Conservation (phyloP, 176 grass and related monocot genomes). For the Puccinellia tenuiflora region DNA sequence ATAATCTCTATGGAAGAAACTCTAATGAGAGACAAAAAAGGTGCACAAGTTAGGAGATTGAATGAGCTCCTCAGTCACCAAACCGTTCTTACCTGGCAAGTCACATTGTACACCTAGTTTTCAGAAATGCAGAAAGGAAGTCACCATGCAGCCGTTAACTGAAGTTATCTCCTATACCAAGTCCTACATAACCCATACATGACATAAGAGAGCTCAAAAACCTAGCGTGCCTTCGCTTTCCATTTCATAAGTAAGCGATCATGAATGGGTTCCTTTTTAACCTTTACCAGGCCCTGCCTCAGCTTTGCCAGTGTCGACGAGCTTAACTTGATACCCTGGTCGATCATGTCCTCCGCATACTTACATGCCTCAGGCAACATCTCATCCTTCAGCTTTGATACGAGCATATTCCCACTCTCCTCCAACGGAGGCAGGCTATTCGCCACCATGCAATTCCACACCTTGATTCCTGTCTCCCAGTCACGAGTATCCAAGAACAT, state of each 20-base stretch:
- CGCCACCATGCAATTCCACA: conserved; percentile 70
- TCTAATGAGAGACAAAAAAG: not conserved
- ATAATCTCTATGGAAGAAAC: not conserved
- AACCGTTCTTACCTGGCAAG: not conserved
- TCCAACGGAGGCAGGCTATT: conserved; percentile 55
- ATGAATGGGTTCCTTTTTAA: conserved; percentile 53
- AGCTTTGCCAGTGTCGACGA: conserved; percentile 63
- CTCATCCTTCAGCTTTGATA: conserved; percentile 45
- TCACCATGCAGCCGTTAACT: not conserved
- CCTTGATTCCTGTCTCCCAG: conserved; percentile 52
- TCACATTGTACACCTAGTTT: conserved; percentile 20
- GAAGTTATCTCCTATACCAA: not conserved
- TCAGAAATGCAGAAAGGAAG: not conserved
- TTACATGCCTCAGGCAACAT: conserved; percentile 91
- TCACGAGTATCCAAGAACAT: conserved; percentile 50
- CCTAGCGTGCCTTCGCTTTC: conserved; percentile 67
- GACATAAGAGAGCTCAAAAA: not conserved
- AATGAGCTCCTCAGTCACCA: not conserved
- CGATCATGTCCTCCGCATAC: conserved; percentile 83
- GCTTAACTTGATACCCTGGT: conserved; percentile 67
- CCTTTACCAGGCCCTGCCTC: conserved; percentile 53
- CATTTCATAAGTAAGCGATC: conserved; percentile 70
- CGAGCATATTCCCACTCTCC: conserved; percentile 69
- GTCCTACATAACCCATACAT: not conserved
- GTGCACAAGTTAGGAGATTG: not conserved